A percentile compares a stretch with the other conserved stretches of the same genome.
phyloP scores from a whole-genome alignment of 805 yeast genomes.

The Isabelozyma heimii region DNA sequence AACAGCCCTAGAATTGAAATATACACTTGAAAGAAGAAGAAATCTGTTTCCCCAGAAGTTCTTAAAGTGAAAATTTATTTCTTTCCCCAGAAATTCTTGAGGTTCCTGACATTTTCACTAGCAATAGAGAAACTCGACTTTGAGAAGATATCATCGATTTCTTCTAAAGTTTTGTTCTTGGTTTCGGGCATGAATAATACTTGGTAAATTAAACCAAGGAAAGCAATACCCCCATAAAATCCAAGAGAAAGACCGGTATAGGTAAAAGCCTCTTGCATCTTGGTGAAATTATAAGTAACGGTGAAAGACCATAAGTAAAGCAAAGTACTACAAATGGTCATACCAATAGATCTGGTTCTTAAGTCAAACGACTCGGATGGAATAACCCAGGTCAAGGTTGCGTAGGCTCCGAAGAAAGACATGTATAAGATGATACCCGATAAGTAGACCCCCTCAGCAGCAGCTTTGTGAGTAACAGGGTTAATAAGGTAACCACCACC shows the following conservation, averaged over 20 bases:
- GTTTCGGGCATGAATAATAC: slow-evolving; percentile 66
- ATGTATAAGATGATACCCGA: slow-evolving; percentile 63
- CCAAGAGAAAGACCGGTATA: slow-evolving; percentile 63
- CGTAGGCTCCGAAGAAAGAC: slow-evolving; percentile 65
- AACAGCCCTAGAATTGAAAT: neutral
- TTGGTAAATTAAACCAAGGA: slow-evolving; percentile 54
- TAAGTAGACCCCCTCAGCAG: slow-evolving; percentile 58
- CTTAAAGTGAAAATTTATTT: neutral
- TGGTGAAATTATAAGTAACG: slow-evolving; percentile 60
- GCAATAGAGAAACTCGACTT: slow-evolving; percentile 42
- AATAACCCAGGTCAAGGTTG: slow-evolving; percentile 66
- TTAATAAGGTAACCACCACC: slow-evolving; percentile 54
- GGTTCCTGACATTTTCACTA: slow-evolving; percentile 28
- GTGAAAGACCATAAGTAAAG: slow-evolving; percentile 62
- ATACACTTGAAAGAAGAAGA: neutral
- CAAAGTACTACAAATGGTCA: slow-evolving; percentile 56
- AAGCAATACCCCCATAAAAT: slow-evolving; percentile 66
- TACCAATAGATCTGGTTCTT: slow-evolving; percentile 60
- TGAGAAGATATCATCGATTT: slow-evolving; percentile 61
- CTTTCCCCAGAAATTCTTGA: slow-evolving; percentile 9
- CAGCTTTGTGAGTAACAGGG: slow-evolving; percentile 33
- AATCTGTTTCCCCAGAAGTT: no score
- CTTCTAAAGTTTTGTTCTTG: slow-evolving; percentile 68
- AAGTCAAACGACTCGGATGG: slow-evolving; percentile 65
- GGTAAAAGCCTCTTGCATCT: slow-evolving; percentile 56